Evolutionary conservation across 1,284 basidiomycete species (phyloP).

Genomic region (Agaricales sp.): DNA sequence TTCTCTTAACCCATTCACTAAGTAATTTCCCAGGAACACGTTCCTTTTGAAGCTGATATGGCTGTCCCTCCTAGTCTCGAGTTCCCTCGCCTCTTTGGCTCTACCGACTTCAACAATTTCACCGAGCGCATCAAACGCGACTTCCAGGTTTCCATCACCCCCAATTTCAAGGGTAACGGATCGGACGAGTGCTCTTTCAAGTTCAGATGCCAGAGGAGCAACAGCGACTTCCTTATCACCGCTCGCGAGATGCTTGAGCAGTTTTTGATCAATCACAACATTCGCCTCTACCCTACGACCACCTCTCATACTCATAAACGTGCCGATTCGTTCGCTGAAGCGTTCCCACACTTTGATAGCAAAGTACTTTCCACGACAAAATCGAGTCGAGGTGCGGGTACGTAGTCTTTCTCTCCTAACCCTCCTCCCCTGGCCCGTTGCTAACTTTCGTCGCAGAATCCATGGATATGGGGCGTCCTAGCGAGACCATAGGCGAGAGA

Average conservation of each 20-base stretch:
- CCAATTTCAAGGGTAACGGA: conserved; percentile 52
- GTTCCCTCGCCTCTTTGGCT: conserved; percentile 62
- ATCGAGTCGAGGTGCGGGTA: conserved; percentile 52
- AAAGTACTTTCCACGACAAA: conserved; percentile 78
- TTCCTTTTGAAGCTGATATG: conserved; percentile 96
- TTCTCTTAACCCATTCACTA: conserved; percentile 6
- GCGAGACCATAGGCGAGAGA: conserved; percentile 64
- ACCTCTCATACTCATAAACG: conserved; percentile 68
- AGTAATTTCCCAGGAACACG: conserved; percentile 66
- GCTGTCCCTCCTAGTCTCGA: conserved; percentile 80
- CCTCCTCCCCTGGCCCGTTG: conserved; percentile 5
- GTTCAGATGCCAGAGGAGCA: conserved; percentile 89
- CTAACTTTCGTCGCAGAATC: conserved; percentile 39
- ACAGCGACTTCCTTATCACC: conserved; percentile 85
- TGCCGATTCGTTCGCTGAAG: conserved; percentile 88
- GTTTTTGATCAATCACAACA: conserved; percentile 77
- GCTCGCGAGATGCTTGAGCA: conserved; percentile 91
- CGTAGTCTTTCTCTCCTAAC: conserved; percentile 3
- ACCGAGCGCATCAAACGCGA: conserved; percentile 89
- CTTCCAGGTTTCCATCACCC: conserved; percentile 81
- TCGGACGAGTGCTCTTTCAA: conserved; percentile 81
- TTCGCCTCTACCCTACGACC: conserved; percentile 69
- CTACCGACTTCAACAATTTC: conserved; percentile 75
- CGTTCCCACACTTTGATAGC: conserved; percentile 95
- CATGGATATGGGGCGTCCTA: conserved; percentile 58